phyloP scores from a whole-genome alignment of 202 grass and related monocot species.

The Panicum hallii region DNA sequence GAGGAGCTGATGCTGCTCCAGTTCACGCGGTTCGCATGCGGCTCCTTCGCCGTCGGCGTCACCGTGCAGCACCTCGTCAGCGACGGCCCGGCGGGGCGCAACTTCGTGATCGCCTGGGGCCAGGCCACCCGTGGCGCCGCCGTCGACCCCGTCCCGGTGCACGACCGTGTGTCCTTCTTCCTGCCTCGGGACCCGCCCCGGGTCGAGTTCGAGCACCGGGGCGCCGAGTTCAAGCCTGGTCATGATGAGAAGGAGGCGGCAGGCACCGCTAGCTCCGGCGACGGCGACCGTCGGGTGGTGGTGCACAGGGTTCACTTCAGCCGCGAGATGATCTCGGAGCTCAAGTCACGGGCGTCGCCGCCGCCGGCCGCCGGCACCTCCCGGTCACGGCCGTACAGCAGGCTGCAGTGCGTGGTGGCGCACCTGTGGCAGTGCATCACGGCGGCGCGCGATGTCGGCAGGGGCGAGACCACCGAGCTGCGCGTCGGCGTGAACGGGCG shows the following conservation, averaged over 20 bases:
- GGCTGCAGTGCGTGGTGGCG: slow-evolving; percentile 25
- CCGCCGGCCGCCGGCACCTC: neutral
- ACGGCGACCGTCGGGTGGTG: too few species aligned
- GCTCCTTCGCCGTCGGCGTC: neutral
- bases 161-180: neutral
- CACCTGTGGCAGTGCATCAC: slow-evolving; percentile 47
- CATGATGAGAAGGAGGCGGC: too few species aligned
- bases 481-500: slow-evolving; percentile 43
- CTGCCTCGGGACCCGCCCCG: neutral
- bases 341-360: neutral
- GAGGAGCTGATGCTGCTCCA: slow-evolving; percentile 40
- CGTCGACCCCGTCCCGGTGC: neutral
- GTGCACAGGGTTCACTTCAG: slow-evolving; percentile 21
- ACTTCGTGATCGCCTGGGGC: slow-evolving; percentile 41
- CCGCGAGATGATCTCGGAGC: slow-evolving; percentile 32
- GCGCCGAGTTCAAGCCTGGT: slow-evolving; percentile 14
- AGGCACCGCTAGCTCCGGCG: too few species aligned
- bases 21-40: slow-evolving; percentile 45
- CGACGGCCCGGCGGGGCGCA: slow-evolving; percentile 1
- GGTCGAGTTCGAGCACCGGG: slow-evolving; percentile 50
- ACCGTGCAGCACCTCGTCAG: neutral
- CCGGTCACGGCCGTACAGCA: neutral
- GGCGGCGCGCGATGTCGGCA: neutral
- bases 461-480: neutral
- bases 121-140: neutral